Evolutionary conservation across 73 alveolate genomes (phyloP), one percentile per base, ranked within the genome.

Genomic region (Tetrahymena borealis): DNA sequence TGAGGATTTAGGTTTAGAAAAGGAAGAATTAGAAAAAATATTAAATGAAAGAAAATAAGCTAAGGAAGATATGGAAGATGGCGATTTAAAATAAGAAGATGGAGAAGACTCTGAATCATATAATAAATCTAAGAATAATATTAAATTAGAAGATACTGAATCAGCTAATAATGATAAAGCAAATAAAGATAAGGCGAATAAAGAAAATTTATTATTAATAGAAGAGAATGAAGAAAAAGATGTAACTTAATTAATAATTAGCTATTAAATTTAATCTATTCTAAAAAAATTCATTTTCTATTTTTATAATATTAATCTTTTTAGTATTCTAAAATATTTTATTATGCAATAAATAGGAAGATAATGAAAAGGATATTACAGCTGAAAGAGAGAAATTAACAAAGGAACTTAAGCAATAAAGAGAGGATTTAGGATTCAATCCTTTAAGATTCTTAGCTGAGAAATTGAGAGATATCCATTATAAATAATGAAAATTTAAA

Each of bases 381-480:
- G 40, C 60, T 79, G 95, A 93, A 85, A 79, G 90, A 35, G 95
- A 93, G 40, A 93, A 85, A 90, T 79, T 93, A 90, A 93, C 90
- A 16, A 32, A 93, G 39, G 90, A 33, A 15, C 78, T 93, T 6
- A 85, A 91, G 11, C 91, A 93, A 85, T 35, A 93, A 85, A 93
- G 95, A 93, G 95, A 93, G 38, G 93, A 93, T 35, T 33, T 85
- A 38, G 91, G 85, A 79, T 93, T 39, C 33, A 93, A 93, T 85
- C 95, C 95, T 38, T 41, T 93, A 40, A 78, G 40, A 18, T 42
- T 39, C 39, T 77, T 93, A 85, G 95, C 95, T 16, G 35, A 93
- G 79, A 79, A 39, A 43, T 39, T 93, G 33, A 79, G 92, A 85
- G 95, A 93, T 37, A 41, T 33, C 33, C 91, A 36, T 33, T 28